Percentiles rank a stretch among this genome's conserved stretches.
These are phyloP conservation scores for Agrocybe chaxingu DNA, from an alignment of 768 basidiomycete species.

Conservation along the genomic window DNA sequence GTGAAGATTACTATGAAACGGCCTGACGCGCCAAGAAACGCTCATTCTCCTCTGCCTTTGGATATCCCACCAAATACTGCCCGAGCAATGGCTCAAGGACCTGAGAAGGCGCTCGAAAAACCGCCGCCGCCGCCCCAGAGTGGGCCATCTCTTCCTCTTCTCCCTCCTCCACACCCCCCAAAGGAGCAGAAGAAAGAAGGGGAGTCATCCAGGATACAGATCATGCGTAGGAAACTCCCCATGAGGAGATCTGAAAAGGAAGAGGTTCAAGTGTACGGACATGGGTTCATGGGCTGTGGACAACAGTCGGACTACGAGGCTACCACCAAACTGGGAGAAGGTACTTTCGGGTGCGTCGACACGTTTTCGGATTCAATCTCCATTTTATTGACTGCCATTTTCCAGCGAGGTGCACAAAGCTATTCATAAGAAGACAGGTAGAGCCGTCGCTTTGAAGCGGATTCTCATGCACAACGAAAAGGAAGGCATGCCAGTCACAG, in stretches of 20 bases:
- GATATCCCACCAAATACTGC: constrained; percentile 17
- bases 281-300: constrained; percentile 67
- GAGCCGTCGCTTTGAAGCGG: constrained; percentile 83
- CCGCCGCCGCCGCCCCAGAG: constrained; percentile 4
- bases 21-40: constrained; percentile 42
- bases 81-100: constrained; percentile 15
- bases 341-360: constrained; percentile 85
- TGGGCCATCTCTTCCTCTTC: constrained; percentile 1
- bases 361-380: constrained; percentile 2
- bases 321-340: constrained; percentile 89
- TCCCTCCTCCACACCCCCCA: constrained; percentile 4
- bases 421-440: constrained; percentile 55
- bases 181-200: constrained; percentile 19
- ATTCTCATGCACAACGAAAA: constrained; percentile 97
- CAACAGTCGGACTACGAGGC: constrained; percentile 72
- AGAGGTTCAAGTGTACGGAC: constrained; percentile 67
- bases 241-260: constrained; percentile 56
- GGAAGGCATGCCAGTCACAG: constrained; percentile 96
- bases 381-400: constrained; percentile 8
- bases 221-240: constrained; percentile 35
- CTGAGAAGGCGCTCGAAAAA: constrained; percentile 6
- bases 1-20: constrained; percentile 45
- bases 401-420: constrained; percentile 90
- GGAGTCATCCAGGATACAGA: constrained; percentile 20
- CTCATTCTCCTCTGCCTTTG: constrained; percentile 36